phyloP scores from a whole-genome alignment of 225 moss, liverwort and hornwort genomes.

The Thuidium tamariscinum region DNA sequence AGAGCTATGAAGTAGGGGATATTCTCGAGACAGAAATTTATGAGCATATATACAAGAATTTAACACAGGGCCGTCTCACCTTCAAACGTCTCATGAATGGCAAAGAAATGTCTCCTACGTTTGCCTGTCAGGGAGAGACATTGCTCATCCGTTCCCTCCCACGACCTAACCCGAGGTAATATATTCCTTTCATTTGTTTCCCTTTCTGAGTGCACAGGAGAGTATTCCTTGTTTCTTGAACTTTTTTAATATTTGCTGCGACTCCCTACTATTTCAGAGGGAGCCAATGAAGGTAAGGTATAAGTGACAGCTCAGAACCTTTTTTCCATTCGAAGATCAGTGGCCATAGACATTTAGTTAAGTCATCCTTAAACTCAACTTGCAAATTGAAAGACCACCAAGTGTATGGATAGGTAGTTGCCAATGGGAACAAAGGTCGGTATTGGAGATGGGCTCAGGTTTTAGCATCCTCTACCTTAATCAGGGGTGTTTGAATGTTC shows the following conservation, averaged over 20 bases:
- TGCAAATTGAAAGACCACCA: not conserved
- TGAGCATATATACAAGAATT: slow-evolving; percentile 67
- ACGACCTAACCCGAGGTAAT: slow-evolving; percentile 64
- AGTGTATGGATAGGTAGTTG: not conserved
- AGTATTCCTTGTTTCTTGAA: not conserved
- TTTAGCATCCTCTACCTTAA: not conserved
- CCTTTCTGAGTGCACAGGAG: not conserved
- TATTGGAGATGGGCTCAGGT: not conserved
- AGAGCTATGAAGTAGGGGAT: slow-evolving; percentile 59
- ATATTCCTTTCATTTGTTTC: not conserved
- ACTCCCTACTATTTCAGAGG: not conserved
- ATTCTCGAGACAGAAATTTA: slow-evolving; percentile 81
- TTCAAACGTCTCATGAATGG: slow-evolving; percentile 81
- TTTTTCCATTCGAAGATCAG: not conserved
- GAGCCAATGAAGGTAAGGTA: not conserved
- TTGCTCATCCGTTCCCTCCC: slow-evolving; percentile 85
- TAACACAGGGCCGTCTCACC: slow-evolving; percentile 69
- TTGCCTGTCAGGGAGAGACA: slow-evolving; percentile 82
- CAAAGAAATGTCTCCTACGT: slow-evolving; percentile 92
- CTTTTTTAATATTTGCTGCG: not conserved
- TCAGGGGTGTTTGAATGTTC: not conserved
- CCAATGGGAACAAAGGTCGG: not conserved
- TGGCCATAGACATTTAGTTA: not conserved
- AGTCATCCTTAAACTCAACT: not conserved
- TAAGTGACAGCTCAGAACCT: not conserved